Evolutionary conservation across 805 yeast species (phyloP), one percentile per base, ranked within the genome.

Genomic region (Metschnikowia aberdeeniae): DNA sequence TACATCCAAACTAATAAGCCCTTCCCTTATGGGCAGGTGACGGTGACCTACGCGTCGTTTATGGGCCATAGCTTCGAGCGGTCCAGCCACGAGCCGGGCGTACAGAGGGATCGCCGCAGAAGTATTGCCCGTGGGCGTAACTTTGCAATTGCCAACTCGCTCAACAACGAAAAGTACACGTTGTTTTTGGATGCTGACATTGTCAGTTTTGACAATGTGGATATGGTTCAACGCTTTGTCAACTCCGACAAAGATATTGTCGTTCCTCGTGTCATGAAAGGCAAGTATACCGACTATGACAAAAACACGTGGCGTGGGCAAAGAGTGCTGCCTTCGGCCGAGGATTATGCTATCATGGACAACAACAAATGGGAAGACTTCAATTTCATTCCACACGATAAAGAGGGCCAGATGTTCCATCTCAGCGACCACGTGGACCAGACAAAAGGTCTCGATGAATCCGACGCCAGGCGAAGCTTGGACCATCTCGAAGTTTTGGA

Each of bases 241-340:
- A 44, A 49, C 3, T 57, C 70, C 4, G 53, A 46, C 3, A 55
- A 56, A 28, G 74, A 69, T 45, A 66, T 70, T 11, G 53, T 66
- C 6, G 74, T 69, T 6, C 75, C 75, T 3, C 46, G 73, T 29
- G 53, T 70, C 6, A 48, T 54, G 17, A 54, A 56, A 28, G 64
- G 62, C 3, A 59, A 52, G 1, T 41, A 46, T 27, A 35, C 30
- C 8, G 75, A 70, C 46, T 70, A 69, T 46, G 75, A 70, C 50
- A 60, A 51, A 40, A 70, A 70, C 51, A 61, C 73, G 0, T 70
- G 75, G 75, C 52, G 57, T n/a, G 74, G 75, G 1, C 53, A 56
- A 34, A 56, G 75, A 46, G 61, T 62, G 6, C 58, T 43, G 28
- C 75, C 75, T 3, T 43, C 50, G 4, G 54, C 54, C 19, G 24